phyloP scores from a whole-genome alignment of 108 stramenopile species.

The Nitzschia sp. region DNA sequence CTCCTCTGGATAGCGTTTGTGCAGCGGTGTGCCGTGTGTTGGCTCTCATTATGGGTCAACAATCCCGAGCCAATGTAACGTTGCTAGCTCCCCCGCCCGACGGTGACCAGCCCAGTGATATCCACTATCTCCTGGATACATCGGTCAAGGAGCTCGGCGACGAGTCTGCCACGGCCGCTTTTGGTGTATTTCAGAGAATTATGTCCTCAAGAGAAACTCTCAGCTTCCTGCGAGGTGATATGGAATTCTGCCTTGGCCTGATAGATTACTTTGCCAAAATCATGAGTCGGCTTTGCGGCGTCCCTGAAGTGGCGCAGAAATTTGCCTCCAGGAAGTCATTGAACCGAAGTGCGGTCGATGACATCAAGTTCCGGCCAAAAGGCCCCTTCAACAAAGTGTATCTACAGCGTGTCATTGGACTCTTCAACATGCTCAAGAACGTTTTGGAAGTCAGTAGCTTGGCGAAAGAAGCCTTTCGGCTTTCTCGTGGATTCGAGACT shows the following conservation, averaged over 20 bases:
- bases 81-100: slow-evolving; percentile 6
- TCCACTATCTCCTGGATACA: slow-evolving; percentile 45
- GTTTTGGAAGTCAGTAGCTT: slow-evolving; percentile 59
- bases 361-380: slow-evolving; percentile 27
- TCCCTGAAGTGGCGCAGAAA: slow-evolving; percentile 30
- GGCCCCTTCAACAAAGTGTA: slow-evolving; percentile 18
- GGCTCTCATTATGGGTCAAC: slow-evolving; percentile 28
- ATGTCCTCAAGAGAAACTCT: slow-evolving; percentile 53
- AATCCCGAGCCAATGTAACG: slow-evolving; percentile 27
- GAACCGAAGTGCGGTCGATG: slow-evolving; percentile 11
- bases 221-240: slow-evolving; percentile 54
- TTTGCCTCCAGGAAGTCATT: slow-evolving; percentile 22
- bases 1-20: slow-evolving; percentile 47
- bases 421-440: slow-evolving; percentile 47
- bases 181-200: slow-evolving; percentile 72
- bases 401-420: slow-evolving; percentile 25
- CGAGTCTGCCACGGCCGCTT: slow-evolving; percentile 52
- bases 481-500: slow-evolving; percentile 68
- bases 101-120: slow-evolving; percentile 23
- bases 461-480: slow-evolving; percentile 74
- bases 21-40: slow-evolving; percentile 48
- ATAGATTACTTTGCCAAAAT: slow-evolving; percentile 51
- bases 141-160: slow-evolving; percentile 73
- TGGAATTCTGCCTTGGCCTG: slow-evolving; percentile 58
- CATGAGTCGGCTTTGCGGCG: slow-evolving; percentile 24